phyloP scores from a whole-genome alignment of 2,329 filamentous ascomycete genomes.

The Cladobotryum protrusum region DNA sequence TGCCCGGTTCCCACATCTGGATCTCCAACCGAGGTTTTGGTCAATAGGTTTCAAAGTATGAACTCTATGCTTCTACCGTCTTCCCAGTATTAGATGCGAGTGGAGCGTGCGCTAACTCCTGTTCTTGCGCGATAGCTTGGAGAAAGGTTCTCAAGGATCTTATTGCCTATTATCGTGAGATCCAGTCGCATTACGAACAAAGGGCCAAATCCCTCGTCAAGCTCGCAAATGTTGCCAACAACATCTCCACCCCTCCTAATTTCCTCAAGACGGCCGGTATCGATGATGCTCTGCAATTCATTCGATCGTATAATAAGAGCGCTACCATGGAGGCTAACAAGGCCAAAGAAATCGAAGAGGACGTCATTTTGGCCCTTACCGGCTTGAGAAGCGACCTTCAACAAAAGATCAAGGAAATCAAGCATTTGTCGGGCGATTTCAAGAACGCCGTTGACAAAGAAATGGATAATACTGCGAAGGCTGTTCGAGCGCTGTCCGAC shows the following conservation, averaged over 20 bases:
- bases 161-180: conserved; percentile 87
- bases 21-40: conserved; percentile 80
- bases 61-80: conserved; percentile 5
- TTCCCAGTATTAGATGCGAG: neutral
- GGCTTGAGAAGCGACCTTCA: conserved; percentile 82
- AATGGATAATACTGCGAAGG: conserved; percentile 75
- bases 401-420: conserved; percentile 98
- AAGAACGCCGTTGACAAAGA: conserved; percentile 96
- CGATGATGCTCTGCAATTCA: conserved; percentile 74
- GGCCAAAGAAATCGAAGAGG: conserved; percentile 81
- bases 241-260: conserved; percentile 63
- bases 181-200: conserved; percentile 82
- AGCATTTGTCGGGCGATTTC: conserved; percentile 86
- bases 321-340: conserved; percentile 77
- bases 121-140: conserved; percentile 59
- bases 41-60: conserved; percentile 82
- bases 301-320: conserved; percentile 77
- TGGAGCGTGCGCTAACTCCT: conserved; percentile 5
- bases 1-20: conserved; percentile 84
- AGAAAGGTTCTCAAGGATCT: conserved; percentile 91
- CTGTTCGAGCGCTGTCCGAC: conserved; percentile 76
- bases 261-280: conserved; percentile 81
- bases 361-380: conserved; percentile 82
- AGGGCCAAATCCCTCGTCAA: conserved; percentile 77
- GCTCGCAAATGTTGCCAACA: conserved; percentile 77